phyloP scores from a whole-genome alignment of 2,329 filamentous ascomycete species.

The Venturia nashicola region DNA sequence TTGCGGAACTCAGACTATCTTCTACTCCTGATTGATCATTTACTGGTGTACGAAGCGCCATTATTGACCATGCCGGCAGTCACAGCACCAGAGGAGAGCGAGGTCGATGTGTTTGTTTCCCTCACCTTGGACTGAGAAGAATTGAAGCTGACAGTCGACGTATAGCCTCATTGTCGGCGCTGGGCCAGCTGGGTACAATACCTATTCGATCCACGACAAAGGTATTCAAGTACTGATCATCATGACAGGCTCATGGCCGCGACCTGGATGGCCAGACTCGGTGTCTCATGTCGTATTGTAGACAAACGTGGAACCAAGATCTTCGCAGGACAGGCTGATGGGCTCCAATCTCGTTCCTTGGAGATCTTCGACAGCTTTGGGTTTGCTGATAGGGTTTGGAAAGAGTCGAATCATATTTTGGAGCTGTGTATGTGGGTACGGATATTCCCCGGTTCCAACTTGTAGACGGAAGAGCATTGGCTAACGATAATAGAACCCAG shows the following conservation, averaged over 20 bases:
- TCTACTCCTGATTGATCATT: background rate
- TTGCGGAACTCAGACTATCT: too few relatives aligned
- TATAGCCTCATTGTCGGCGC: constrained; percentile 26
- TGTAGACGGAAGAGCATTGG: background rate
- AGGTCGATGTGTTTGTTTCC: background rate
- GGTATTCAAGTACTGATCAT: background rate
- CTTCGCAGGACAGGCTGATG: constrained; percentile 29
- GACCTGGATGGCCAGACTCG: constrained; percentile 28
- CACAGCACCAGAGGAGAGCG: background rate
- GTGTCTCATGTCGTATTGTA: constrained; percentile 28
- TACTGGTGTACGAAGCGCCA: background rate
- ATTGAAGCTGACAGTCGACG: background rate
- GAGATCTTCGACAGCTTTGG: constrained; percentile 50
- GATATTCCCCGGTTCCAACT: background rate
- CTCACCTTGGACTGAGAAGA: background rate
- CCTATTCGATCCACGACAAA: background rate
- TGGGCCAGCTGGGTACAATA: constrained; percentile 22
- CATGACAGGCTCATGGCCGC: constrained; percentile 23
- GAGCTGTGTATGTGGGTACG: constrained; percentile 38
- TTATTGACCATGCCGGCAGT: background rate
- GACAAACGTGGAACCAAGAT: constrained; percentile 30
- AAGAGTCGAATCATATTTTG: constrained; percentile 56
- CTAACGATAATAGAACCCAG: constrained; percentile 40
- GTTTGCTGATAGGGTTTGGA: constrained; percentile 50
- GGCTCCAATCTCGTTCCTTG: constrained; percentile 28